Conservation (phyloP, 495 filamentous ascomycete species). For the Rhypophila decipiens region DNA sequence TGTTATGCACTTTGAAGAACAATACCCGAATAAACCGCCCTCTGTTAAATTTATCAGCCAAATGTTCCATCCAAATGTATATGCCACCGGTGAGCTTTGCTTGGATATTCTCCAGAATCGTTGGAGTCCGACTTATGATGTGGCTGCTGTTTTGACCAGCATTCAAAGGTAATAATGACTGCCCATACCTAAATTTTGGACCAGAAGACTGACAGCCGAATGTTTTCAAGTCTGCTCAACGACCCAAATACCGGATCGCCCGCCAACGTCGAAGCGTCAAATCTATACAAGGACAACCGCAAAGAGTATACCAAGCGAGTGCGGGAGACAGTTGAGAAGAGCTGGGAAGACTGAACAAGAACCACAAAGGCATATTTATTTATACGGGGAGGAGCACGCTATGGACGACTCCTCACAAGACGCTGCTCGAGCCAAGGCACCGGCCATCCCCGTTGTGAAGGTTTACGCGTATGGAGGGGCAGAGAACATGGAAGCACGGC, state of each 20-base stretch:
- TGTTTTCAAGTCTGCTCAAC: conserved; percentile 70
- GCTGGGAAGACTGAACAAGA: conserved; percentile 76
- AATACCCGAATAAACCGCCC: conserved; percentile 96
- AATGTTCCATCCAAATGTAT: conserved; percentile 99
- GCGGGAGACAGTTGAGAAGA: conserved; percentile 95
- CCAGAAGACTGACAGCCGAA: conserved; percentile 17
- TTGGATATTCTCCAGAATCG: conserved; percentile 96
- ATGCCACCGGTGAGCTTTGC: conserved; percentile 93
- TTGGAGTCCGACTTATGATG: conserved; percentile 98
- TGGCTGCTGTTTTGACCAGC: conserved; percentile 92
- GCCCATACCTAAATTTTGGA: not conserved
- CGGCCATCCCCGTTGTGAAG: too few species aligned
- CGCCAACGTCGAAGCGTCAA: conserved; percentile 96
- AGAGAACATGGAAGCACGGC: too few species aligned
- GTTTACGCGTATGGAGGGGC: too few species aligned
- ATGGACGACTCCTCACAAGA: too few species aligned
- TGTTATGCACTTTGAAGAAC: conserved; percentile 98
- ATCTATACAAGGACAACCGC: conserved; percentile 96
- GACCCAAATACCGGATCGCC: conserved; percentile 97
- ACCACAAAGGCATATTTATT: not conserved
- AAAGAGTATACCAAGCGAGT: conserved; percentile 95
- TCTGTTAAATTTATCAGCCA: conserved; percentile 97
- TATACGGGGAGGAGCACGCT: not conserved
- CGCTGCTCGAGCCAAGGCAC: too few species aligned
- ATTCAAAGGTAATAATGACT: conserved; percentile 72